Evolutionary conservation across 176 grass and related monocot species (phyloP).

Genomic region (Microstegium vimineum): DNA sequence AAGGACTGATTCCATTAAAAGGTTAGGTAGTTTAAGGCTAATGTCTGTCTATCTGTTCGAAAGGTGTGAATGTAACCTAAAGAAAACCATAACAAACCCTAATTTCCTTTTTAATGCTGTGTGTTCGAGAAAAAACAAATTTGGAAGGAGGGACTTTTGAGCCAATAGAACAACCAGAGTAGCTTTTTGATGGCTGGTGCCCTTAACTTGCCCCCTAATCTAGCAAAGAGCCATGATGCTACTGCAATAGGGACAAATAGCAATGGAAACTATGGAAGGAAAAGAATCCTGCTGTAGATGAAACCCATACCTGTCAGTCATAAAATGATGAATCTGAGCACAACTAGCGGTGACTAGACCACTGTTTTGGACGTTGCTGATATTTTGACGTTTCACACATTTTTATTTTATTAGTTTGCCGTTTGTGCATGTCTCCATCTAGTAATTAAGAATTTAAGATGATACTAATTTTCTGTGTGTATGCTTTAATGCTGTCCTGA

Average conservation of each 20-base stretch:
- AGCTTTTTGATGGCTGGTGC: background rate
- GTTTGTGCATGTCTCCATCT: background rate
- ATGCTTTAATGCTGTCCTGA: background rate
- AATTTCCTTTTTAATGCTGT: background rate
- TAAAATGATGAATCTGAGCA: background rate
- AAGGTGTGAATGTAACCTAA: background rate
- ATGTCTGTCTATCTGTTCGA: background rate
- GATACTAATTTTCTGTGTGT: background rate
- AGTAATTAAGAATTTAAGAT: background rate
- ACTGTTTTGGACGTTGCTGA: slow-evolving; percentile 3
- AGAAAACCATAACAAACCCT: background rate
- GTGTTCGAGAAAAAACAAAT: background rate
- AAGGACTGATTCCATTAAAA: no score
- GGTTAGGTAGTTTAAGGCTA: background rate
- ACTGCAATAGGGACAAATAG: background rate
- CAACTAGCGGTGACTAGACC: background rate
- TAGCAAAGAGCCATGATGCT: background rate
- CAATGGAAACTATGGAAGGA: background rate
- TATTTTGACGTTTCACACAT: background rate
- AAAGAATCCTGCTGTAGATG: background rate
- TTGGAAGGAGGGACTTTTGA: background rate
- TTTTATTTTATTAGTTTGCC: background rate
- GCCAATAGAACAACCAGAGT: background rate
- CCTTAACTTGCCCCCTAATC: background rate
- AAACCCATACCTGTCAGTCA: background rate